phyloP scores from a whole-genome alignment of 2,329 filamentous ascomycete species.

The Septoria linicola region DNA sequence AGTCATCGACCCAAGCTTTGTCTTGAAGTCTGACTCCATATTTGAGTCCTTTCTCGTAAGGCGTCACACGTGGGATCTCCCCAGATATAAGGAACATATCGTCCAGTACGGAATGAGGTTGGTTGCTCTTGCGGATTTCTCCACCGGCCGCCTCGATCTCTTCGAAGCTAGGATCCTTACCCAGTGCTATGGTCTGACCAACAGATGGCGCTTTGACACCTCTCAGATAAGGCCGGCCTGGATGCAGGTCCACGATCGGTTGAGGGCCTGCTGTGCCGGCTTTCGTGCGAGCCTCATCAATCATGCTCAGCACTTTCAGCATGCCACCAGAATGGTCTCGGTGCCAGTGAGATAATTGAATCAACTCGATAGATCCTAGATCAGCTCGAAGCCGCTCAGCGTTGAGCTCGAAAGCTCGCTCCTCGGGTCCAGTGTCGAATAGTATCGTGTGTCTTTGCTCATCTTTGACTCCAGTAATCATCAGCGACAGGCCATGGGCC shows the following conservation, averaged over 20 bases:
- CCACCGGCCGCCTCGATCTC: conserved; percentile 30
- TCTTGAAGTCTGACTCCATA: conserved; percentile 26
- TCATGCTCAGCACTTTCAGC: conserved; percentile 28
- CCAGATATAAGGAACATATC: conserved; percentile 30
- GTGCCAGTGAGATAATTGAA: conserved; percentile 34
- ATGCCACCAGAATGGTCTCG: conserved; percentile 34
- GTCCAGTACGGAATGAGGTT: conserved; percentile 28
- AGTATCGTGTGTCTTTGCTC: conserved; percentile 27
- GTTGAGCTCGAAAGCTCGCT: conserved; percentile 29
- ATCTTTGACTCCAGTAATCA: conserved; percentile 30
- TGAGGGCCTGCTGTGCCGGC: neutral
- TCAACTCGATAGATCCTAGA: conserved; percentile 25
- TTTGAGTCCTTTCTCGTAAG: conserved; percentile 31
- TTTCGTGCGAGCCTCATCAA: conserved; percentile 21
- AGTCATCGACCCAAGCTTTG: conserved; percentile 28
- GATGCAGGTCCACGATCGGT: conserved; percentile 29
- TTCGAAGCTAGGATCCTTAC: conserved; percentile 32
- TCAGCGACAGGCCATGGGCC: conserved; percentile 33
- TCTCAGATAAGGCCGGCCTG: conserved; percentile 27
- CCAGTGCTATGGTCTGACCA: conserved; percentile 21
- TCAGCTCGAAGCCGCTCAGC: conserved; percentile 27
- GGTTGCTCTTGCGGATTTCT: conserved; percentile 26
- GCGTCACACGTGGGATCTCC: conserved; percentile 31
- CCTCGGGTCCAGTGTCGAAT: conserved; percentile 34
- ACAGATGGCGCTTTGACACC: conserved; percentile 25